A percentile compares a stretch with the other conserved stretches of the same genome.
phyloP scores from a whole-genome alignment of 2,329 filamentous ascomycete genomes.

The Fonsecaea monophora region DNA sequence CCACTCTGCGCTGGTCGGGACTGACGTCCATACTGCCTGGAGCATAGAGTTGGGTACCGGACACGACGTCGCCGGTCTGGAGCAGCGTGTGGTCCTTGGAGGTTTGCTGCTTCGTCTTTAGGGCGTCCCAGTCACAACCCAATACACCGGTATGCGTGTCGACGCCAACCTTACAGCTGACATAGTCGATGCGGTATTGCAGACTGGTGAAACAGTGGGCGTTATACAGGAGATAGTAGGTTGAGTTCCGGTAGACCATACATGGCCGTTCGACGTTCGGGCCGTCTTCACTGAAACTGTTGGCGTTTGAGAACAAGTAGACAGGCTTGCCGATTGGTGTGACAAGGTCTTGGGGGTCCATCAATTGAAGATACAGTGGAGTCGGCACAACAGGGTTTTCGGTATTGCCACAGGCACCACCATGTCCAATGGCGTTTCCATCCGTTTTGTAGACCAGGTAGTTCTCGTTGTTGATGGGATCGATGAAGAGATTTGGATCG shows the following conservation, averaged over 20 bases:
- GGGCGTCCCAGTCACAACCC: slow-evolving; percentile 28
- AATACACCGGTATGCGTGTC: slow-evolving; percentile 26
- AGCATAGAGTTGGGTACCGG: slow-evolving; percentile 23
- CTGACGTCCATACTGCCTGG: slow-evolving; percentile 34
- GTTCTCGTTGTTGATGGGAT: slow-evolving; percentile 55
- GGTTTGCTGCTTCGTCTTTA: slow-evolving; percentile 26
- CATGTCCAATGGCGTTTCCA: slow-evolving; percentile 59
- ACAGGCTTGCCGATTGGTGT: slow-evolving; percentile 27
- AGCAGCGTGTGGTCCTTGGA: slow-evolving; percentile 26
- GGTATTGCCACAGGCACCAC: slow-evolving; percentile 45
- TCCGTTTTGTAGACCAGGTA: slow-evolving; percentile 70
- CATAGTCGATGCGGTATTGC: slow-evolving; percentile 29
- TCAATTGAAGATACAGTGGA: slow-evolving; percentile 24
- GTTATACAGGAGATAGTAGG: slow-evolving; percentile 35
- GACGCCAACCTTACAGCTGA: slow-evolving; percentile 26
- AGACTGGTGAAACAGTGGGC: slow-evolving; percentile 30
- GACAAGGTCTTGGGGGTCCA: slow-evolving; percentile 25
- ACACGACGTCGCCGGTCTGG: slow-evolving; percentile 23
- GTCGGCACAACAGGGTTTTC: slow-evolving; percentile 46
- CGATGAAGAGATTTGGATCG: slow-evolving; percentile 63
- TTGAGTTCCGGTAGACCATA: slow-evolving; percentile 25
- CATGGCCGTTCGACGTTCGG: slow-evolving; percentile 32
- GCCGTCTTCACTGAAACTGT: slow-evolving; percentile 25
- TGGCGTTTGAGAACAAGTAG: slow-evolving; percentile 27
- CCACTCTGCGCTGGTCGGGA: slow-evolving; percentile 25